These are phyloP conservation scores for Penicillium sp. DNA, from an alignment of 2,329 filamentous ascomycete species.

Conservation along the genomic window DNA sequence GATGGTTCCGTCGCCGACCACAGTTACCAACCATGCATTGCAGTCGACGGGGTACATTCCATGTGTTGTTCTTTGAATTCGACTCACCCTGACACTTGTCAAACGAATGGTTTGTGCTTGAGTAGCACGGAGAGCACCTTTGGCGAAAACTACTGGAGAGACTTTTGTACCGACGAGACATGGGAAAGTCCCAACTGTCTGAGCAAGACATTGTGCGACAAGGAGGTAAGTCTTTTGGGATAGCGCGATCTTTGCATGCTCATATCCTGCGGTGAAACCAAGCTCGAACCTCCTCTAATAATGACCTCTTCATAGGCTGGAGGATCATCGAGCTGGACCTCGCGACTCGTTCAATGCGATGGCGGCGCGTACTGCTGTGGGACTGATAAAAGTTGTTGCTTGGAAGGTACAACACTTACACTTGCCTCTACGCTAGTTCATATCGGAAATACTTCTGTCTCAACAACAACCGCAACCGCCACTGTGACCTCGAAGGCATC, in stretches of 20 bases:
- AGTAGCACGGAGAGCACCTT: neutral
- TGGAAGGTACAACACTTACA: neutral
- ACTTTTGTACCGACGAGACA: slow-evolving; percentile 5
- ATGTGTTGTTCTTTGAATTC: slow-evolving; percentile 7
- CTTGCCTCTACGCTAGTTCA: slow-evolving; percentile 1
- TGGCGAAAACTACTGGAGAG: neutral
- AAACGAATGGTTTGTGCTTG: slow-evolving; percentile 1
- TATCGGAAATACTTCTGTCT: neutral
- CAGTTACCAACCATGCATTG: slow-evolving; percentile 3
- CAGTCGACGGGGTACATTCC: slow-evolving; percentile 1
- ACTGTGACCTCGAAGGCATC: neutral
- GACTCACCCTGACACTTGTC: slow-evolving; percentile 2
- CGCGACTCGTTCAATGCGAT: neutral
- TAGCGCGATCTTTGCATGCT: neutral
- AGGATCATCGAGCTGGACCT: neutral
- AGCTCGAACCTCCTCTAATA: neutral
- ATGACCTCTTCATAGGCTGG: neutral
- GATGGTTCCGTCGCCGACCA: neutral
- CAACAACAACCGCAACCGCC: neutral
- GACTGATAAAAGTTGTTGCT: neutral
- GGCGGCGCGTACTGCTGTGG: slow-evolving; percentile 4
- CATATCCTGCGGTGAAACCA: too few relatives aligned
- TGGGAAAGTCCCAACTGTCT: slow-evolving; percentile 8
- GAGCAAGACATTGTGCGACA: neutral
- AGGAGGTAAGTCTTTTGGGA: neutral